Conservation (phyloP, 306 rosid species). For the Betula pendula region DNA sequence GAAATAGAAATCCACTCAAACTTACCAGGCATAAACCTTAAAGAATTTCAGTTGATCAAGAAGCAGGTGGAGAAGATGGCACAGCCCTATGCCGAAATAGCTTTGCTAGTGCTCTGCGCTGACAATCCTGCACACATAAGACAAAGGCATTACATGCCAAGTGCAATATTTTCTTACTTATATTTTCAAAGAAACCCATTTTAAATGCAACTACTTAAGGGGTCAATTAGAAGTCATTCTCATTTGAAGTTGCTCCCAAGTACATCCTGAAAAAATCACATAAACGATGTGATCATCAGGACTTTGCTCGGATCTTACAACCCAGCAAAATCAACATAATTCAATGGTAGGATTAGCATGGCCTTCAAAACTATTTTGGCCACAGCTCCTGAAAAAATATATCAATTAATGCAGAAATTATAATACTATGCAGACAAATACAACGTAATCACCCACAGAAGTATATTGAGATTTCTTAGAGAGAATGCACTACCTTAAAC, state of each 20-base stretch:
- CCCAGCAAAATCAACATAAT: not conserved
- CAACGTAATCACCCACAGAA: constrained; percentile 10
- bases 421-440: constrained; percentile 4
- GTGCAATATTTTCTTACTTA: not conserved
- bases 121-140: constrained; percentile 70
- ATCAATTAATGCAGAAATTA: not conserved
- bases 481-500: constrained; percentile 68
- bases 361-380: not conserved
- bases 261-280: not conserved
- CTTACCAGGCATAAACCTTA: constrained; percentile 24
- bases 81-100: constrained; percentile 68
- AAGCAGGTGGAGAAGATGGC: constrained; percentile 47
- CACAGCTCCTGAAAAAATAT: not conserved
- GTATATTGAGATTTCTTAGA: not conserved
- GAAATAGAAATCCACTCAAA: constrained; percentile 13
- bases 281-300: not conserved
- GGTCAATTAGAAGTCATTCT: not conserved
- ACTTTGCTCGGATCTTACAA: not conserved
- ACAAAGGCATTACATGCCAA: not conserved
- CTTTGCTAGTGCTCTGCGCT: constrained; percentile 83
- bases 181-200: not conserved
- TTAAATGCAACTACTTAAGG: not conserved
- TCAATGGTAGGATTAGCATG: not conserved
- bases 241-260: not conserved
- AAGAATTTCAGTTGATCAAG: constrained; percentile 34